Evolutionary conservation across 768 basidiomycete species (phyloP).

Genomic region (Phylloporus arenicola): DNA sequence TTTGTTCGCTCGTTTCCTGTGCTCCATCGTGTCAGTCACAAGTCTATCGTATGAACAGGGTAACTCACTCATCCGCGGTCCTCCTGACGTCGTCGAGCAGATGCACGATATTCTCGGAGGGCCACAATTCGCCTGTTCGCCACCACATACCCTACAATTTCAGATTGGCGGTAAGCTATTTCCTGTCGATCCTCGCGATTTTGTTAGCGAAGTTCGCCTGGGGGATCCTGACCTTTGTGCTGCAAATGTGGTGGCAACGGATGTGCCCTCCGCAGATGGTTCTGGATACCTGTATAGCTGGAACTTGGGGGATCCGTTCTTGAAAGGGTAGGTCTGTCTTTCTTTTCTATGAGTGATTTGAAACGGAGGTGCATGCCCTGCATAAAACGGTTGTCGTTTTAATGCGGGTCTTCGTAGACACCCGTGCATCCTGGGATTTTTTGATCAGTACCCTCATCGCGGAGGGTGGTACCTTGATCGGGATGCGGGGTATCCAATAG

Average conservation of each 20-base stretch:
- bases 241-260: constrained; percentile 56
- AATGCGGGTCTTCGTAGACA: constrained; percentile 2
- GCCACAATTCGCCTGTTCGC: constrained; percentile 51
- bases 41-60: constrained; percentile 40
- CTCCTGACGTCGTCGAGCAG: constrained; percentile 53
- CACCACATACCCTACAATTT: constrained; percentile 61
- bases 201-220: constrained; percentile 40
- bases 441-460: neutral
- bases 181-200: constrained; percentile 73
- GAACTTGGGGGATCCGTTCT: constrained; percentile 72
- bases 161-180: constrained; percentile 64
- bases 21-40: neutral
- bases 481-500: constrained; percentile 2
- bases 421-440: neutral
- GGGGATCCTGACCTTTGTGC: constrained; percentile 41
- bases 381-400: constrained; percentile 2
- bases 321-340: constrained; percentile 54
- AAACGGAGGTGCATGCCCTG: neutral
- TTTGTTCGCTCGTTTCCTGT: neutral
- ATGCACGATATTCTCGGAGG: constrained; percentile 41
- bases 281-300: constrained; percentile 63
- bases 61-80: constrained; percentile 73
- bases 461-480: neutral
- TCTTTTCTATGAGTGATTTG: neutral
- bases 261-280: constrained; percentile 49